Evolutionary conservation across 2,329 filamentous ascomycete species (phyloP), one percentile per base, ranked within the genome.

Genomic region (Leptosphaerulina australis): DNA sequence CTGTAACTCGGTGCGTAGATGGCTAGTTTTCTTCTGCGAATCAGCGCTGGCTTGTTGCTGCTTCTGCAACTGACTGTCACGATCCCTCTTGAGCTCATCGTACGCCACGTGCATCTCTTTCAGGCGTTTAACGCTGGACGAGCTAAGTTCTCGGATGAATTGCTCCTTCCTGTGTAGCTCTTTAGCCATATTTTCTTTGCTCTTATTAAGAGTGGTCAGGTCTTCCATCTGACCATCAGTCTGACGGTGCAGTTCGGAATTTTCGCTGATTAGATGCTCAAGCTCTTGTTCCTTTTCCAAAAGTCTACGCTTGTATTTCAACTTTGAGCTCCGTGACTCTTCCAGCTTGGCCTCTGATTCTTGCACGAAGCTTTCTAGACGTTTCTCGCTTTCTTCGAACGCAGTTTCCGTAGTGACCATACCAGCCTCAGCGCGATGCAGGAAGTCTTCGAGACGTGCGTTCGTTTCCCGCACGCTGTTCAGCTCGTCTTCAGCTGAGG

Each of bases 401-500:
- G 66, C 66, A 35, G 57, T 61, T 40, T 70, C 66, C 8, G 69
- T 66, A 3, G 44, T 56, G 1, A 56, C 50, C 63, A 71, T 69
- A 25, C 69, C 68, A 17, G 62, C 50, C 33, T 71, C 59, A 1
- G 68, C 58, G 22, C 64, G 62, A 34, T 62, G 63, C 8, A 74
- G 56, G 47, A 73, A 69, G 0, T 55, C 52, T 35, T 72, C 70
- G 2, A 74, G 56, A 1, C 57, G 58, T 29, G 63, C 39, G 40
- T 74, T 74, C 5, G 67, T 66, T 4, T 62, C 49, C 24, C 58
- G 59, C 1, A 71, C 63, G 11, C 47, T 60, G 5, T 55, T 33
- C 12, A 74, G 51, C 18, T 74, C 68, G 14, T 67, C 54, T 44
- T 73, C 71, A 3, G 70, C 68, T 18, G 59, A 54, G 2, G 60